Conservation (phyloP, 208 protist genomes). For the Crithidia acanthocephali region DNA sequence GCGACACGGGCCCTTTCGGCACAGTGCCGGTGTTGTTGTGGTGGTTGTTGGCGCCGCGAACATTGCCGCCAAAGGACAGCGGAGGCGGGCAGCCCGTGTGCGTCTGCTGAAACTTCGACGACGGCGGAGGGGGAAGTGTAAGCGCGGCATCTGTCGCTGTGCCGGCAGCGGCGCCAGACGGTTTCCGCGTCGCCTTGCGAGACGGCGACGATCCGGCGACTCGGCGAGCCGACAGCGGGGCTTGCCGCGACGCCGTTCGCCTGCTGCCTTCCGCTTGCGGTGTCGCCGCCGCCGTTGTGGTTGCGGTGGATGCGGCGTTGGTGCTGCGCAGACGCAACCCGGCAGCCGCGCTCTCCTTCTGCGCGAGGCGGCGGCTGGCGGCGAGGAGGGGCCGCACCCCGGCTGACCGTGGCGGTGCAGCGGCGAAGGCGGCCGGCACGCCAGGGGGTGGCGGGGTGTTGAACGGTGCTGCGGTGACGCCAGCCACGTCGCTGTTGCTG, state of each 20-base stretch:
- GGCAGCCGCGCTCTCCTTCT: not conserved
- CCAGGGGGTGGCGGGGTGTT: not conserved
- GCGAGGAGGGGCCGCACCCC: conserved; percentile 22
- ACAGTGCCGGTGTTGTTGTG: not conserved
- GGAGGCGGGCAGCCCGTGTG: conserved; percentile 25
- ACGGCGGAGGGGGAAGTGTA: not conserved
- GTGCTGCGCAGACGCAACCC: conserved; percentile 7
- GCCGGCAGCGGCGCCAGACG: not conserved
- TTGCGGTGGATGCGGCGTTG: not conserved
- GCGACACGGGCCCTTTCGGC: conserved; percentile 26
- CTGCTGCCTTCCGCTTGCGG: not conserved
- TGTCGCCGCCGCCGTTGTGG: not conserved
- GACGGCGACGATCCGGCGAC: not conserved
- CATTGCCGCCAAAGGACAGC: conserved; percentile 14
- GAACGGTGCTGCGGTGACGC: too few relatives aligned
- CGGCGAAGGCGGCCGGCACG: conserved; percentile 3
- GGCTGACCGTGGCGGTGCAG: conserved; percentile 5
- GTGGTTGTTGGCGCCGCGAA: not conserved
- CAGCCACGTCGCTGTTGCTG: conserved; percentile 9
- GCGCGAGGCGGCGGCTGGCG: not conserved
- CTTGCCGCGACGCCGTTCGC: conserved; percentile 5
- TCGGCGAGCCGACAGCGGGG: conserved; percentile 12
- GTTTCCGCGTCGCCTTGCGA: conserved; percentile 13
- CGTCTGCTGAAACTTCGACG: conserved; percentile 29
- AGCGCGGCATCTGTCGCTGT: not conserved